phyloP scores from a whole-genome alignment of 352 stramenopile genomes.

The Pythium guiyangense region DNA sequence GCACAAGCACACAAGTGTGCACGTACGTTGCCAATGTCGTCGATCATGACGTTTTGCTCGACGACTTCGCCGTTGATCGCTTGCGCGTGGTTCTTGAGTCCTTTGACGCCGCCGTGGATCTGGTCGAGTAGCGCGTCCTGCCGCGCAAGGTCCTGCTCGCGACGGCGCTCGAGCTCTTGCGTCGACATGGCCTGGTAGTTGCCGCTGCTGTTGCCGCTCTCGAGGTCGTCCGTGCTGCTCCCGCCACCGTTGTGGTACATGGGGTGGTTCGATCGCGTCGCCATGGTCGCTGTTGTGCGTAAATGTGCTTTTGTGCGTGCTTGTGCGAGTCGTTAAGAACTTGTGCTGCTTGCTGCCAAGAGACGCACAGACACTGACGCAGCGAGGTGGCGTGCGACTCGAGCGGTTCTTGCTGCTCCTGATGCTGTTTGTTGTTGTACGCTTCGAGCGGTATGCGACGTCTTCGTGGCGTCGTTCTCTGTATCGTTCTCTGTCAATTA shows the following conservation, averaged over 20 bases:
- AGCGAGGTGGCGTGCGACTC: not conserved
- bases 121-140: slow-evolving; percentile 77
- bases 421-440: not conserved
- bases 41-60: slow-evolving; percentile 80
- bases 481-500: no score
- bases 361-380: not conserved
- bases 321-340: no score
- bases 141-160: slow-evolving; percentile 42
- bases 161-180: slow-evolving; percentile 63
- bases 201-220: not conserved
- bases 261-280: slow-evolving; percentile 29
- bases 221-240: slow-evolving; percentile 6
- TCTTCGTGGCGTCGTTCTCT: no score
- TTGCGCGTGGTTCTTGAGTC: slow-evolving; percentile 77
- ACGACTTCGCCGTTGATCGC: slow-evolving; percentile 84
- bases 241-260: slow-evolving; percentile 18
- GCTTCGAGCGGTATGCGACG: no score
- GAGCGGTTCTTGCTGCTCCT: not conserved
- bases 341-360: not conserved
- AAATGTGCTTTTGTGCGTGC: no score
- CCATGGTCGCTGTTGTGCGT: slow-evolving; percentile 1
- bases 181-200: slow-evolving; percentile 65
- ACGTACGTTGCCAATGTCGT: slow-evolving; percentile 69
- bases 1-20: not conserved
- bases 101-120: slow-evolving; percentile 71